A percentile compares a stretch with the other conserved stretches of the same genome.
phyloP scores from a whole-genome alignment of 371 early-diverging fungal species.

The Phascolomyces articulosus region DNA sequence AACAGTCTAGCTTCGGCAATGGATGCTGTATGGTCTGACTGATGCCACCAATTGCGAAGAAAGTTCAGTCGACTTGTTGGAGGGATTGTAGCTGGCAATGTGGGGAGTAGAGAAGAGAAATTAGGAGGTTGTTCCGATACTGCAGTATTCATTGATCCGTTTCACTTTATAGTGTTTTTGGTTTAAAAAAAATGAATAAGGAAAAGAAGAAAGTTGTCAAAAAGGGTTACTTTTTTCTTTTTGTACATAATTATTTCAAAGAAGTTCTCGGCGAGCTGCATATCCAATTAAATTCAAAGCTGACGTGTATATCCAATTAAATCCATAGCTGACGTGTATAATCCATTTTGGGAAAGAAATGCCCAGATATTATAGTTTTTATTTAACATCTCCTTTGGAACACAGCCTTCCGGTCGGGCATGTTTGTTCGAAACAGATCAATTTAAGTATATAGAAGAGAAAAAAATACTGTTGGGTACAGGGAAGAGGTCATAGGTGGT shows the following conservation, averaged over 20 bases:
- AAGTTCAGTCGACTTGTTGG: conserved; percentile 49
- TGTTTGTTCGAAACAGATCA: too few relatives aligned
- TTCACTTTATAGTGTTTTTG: background rate
- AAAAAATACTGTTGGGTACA: too few relatives aligned
- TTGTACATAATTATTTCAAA: background rate
- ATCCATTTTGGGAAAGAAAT: background rate
- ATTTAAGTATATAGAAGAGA: too few relatives aligned
- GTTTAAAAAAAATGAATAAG: background rate
- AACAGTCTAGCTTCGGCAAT: conserved; percentile 54
- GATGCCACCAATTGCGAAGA: conserved; percentile 51
- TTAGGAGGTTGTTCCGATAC: background rate
- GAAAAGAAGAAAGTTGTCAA: background rate
- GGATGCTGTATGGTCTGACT: conserved; percentile 46
- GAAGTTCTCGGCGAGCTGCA: too few relatives aligned
- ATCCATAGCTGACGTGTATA: background rate
- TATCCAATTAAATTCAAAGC: background rate
- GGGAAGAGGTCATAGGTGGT: too few relatives aligned
- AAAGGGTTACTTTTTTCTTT: too few relatives aligned
- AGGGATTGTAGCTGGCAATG: conserved; percentile 47
- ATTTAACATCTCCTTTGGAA: too few relatives aligned
- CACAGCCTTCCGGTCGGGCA: too few relatives aligned
- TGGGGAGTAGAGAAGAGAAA: conserved; percentile 15
- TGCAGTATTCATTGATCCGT: background rate
- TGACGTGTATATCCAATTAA: background rate
- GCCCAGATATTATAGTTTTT: too few relatives aligned